Base-by-base conservation (phyloP, 139 green algal species). In the Auxenochlorella pyrenoidosa region DNA sequence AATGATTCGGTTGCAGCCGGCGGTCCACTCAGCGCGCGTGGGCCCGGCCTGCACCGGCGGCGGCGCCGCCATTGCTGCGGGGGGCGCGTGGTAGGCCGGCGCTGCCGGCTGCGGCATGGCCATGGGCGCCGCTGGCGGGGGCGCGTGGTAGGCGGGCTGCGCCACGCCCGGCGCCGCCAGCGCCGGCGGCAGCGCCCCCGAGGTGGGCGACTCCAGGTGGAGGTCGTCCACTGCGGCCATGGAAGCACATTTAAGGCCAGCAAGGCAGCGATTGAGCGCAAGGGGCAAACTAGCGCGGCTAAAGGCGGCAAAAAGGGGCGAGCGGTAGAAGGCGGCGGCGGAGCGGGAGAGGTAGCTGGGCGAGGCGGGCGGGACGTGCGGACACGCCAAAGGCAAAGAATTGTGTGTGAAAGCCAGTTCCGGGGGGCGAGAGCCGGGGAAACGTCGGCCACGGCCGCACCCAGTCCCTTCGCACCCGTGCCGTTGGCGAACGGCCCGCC, bases 1-100 rank as follows among this genome's bases (percentile, higher is more conserved):
- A 1, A 90, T 18, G 70, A 88, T 83, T 44, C 87, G 77, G 58
- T 75, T 80, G 65, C 75, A 88, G 19, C 51, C 79, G 28, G 68
- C 78, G 10, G 80, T 79, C 59, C 72, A 81, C 28, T 85, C 73
- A 6, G 59, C 75, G 40, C 65, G 63, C 36, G 63, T 40, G 15
- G 79, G 81, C 8, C 34, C 79, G 19, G 60, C 41, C 4, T 63
- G n/a, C 47, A 36, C 59, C 40, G 75, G 40, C 75, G 77, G 58
- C 65, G 65, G 58, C 44, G 75, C 40, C 6, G 30, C 32, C n/a
- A n/a, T 13, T 0, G 82, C 41, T 26, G 79, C 54, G 3, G 38
- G n/a, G 18, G 41, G 65, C 43, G 65, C 63, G 32, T 44, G 81
- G 32, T 65, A 70, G 15, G 43, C 65, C 65, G 68, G 82, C 47